Evolutionary conservation across 2,329 filamentous ascomycete species (phyloP), one percentile per base, ranked within the genome.

Genomic region (Chaetomium strumarium): DNA sequence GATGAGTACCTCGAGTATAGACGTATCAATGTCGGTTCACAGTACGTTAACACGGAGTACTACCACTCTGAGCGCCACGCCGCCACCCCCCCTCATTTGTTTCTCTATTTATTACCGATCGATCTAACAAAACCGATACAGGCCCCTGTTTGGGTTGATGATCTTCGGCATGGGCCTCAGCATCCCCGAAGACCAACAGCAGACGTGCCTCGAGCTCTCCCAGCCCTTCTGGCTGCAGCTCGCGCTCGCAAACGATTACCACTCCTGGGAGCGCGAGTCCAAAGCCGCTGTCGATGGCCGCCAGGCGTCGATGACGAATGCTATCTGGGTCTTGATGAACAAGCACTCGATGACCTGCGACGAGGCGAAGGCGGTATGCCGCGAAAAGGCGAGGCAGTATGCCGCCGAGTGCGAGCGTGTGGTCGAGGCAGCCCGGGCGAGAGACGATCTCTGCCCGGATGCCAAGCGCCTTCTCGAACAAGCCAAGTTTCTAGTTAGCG

Each of bases 291-390:
- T 33, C 4, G 5, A 12, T 9, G 24, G 20, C n/a, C n/a, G n/a
- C n/a, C 10, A 24, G 43, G 12, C 5, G 2, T 5, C 14, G 7
- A 20, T 49, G 8, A 38, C 16, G 3, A 58, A 58, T 29, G 53
- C 51, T 11, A 42, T 58, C 19, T 49, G 49, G 47, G 48, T 58
- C 1, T n/a, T 56, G 16, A 52, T 49, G 42, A 36, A 54, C 12
- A 42, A 49, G 14, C 47, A 52, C 30, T n/a, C 24, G 14, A 46
- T 56, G 36, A 44, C 44, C 1, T 12, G 36, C 19, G 51, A 53
- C 9, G 41, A 53, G 16, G 53, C 56, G 3, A 45, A 49, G 19
- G 13, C 24, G 14, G 31, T 37, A 12, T 55, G 56, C 33, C 40
- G 47, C 14, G 33, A 34, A 1, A 43, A 33, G 20, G 43, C 48